These are phyloP conservation scores for Aspergillus sp. DNA, from an alignment of 2,329 filamentous ascomycete species.

Conservation along the genomic window DNA sequence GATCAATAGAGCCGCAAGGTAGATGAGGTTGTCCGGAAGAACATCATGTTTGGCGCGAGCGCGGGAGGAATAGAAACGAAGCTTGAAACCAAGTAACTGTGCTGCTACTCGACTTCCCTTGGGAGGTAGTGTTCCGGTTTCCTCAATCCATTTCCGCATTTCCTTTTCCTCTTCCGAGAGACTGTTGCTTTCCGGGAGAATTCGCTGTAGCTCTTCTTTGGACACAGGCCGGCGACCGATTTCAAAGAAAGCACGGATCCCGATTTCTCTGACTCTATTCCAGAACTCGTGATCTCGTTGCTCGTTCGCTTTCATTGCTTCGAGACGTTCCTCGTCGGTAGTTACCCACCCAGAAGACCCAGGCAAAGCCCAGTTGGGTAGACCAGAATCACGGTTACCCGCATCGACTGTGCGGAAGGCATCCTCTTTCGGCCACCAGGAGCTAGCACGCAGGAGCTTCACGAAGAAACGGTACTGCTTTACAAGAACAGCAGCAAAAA, in stretches of 20 bases:
- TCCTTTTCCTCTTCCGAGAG: constrained; percentile 54
- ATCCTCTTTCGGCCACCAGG: constrained; percentile 86
- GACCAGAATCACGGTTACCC: constrained; percentile 53
- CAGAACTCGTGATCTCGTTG: constrained; percentile 77
- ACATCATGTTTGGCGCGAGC: constrained; percentile 73
- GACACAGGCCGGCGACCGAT: constrained; percentile 72
- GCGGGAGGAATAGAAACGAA: constrained; percentile 87
- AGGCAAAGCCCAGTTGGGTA: constrained; percentile 86
- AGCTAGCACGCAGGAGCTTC: constrained; percentile 85
- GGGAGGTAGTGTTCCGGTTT: constrained; percentile 79
- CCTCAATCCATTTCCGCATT: constrained; percentile 72
- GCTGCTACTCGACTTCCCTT: constrained; percentile 88
- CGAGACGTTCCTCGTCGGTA: constrained; percentile 68
- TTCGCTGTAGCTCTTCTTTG: constrained; percentile 56
- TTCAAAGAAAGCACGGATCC: constrained; percentile 85
- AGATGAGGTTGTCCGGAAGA: constrained; percentile 88
- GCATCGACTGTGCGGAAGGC: constrained; percentile 44
- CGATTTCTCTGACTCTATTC: constrained; percentile 72
- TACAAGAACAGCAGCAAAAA: constrained; percentile 89
- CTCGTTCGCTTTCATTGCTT: constrained; percentile 59
- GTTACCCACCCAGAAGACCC: constrained; percentile 64
- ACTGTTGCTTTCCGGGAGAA: constrained; percentile 44
- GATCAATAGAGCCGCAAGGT: constrained; percentile 85
- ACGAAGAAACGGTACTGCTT: constrained; percentile 94
- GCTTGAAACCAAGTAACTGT: constrained; percentile 93